Conservation (phyloP, 2,329 filamentous ascomycete genomes). For the Ophioceras dolichostomum region DNA sequence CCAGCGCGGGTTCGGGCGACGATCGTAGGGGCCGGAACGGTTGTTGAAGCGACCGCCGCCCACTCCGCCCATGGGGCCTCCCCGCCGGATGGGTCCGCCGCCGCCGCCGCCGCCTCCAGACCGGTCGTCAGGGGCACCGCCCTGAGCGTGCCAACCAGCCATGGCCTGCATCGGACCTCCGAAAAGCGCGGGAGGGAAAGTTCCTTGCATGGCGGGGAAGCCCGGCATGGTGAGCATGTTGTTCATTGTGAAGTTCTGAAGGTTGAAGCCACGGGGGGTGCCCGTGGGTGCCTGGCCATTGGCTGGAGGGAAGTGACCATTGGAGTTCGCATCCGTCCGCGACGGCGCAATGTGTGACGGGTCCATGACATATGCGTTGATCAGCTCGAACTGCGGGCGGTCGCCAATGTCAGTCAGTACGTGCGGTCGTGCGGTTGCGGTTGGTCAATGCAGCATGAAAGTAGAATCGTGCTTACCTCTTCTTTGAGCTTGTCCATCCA, state of each 20-base stretch:
- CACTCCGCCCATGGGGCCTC: conserved; percentile 24
- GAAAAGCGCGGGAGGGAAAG: conserved; percentile 40
- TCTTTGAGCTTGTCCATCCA: conserved; percentile 72
- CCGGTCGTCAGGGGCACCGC: conserved; percentile 32
- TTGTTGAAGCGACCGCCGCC: conserved; percentile 44
- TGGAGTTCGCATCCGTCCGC: conserved; percentile 85
- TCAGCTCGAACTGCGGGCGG: conserved; percentile 73
- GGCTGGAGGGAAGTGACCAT: conserved; percentile 81
- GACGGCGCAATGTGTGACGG: conserved; percentile 91
- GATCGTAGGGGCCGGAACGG: conserved; percentile 63
- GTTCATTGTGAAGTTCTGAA: conserved; percentile 57
- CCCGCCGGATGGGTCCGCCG: conserved; percentile 55
- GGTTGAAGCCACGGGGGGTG: conserved; percentile 83
- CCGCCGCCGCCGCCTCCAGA: conserved; percentile 15
- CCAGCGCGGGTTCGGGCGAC: conserved; percentile 45
- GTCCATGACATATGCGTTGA: conserved; percentile 91
- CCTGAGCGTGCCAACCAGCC: conserved; percentile 32
- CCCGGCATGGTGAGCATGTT: conserved; percentile 45
- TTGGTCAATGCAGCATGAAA: too few relatives aligned
- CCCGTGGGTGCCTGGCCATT: conserved; percentile 67
- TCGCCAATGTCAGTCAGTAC: conserved; percentile 1
- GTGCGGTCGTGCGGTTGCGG: too few relatives aligned
- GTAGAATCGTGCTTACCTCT: conserved; percentile 49
- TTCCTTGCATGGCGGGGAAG: conserved; percentile 36
- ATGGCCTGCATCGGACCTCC: conserved; percentile 29